phyloP scores from a whole-genome alignment of 1,284 basidiomycete species.

The Papiliotrema terrestris region DNA sequence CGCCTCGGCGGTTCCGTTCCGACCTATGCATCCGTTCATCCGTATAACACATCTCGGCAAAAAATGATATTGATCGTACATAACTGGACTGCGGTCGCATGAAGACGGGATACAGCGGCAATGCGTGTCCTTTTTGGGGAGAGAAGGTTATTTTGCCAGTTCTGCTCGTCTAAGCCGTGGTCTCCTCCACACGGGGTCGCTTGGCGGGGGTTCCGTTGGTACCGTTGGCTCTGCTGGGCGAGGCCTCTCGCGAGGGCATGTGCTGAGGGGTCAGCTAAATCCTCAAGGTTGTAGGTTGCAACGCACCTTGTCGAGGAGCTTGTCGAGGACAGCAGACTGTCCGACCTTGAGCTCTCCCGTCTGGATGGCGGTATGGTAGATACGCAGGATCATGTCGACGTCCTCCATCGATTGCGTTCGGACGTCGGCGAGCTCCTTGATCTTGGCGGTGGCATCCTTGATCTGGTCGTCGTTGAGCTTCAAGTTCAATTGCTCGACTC shows the following conservation, averaged over 20 bases:
- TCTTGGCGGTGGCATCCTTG: constrained; percentile 98
- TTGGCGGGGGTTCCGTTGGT: constrained; percentile 25
- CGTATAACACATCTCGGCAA: background rate
- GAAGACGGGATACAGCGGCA: background rate
- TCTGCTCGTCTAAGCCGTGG: constrained; percentile 14
- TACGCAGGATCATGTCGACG: constrained; percentile 91
- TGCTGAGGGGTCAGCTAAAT: constrained; percentile 19
- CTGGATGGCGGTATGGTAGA: constrained; percentile 88
- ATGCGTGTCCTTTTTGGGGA: background rate
- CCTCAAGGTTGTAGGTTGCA: background rate
- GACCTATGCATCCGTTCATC: background rate
- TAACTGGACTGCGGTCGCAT: background rate
- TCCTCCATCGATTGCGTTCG: constrained; percentile 99
- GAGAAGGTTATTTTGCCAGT: background rate
- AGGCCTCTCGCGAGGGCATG: constrained; percentile 37
- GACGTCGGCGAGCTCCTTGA: constrained; percentile 98
- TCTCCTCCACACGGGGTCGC: constrained; percentile 17
- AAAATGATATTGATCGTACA: background rate
- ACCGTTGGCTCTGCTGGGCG: constrained; percentile 21
- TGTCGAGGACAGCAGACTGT: constrained; percentile 80
- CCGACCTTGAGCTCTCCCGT: constrained; percentile 81
- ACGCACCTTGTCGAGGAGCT: constrained; percentile 59
- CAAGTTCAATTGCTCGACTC: constrained; percentile 94
- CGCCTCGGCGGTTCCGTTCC: too few species aligned
- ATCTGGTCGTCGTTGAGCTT: constrained; percentile 55